Evolutionary conservation across 805 yeast species (phyloP).

Genomic region (Candida sakaeoensis): DNA sequence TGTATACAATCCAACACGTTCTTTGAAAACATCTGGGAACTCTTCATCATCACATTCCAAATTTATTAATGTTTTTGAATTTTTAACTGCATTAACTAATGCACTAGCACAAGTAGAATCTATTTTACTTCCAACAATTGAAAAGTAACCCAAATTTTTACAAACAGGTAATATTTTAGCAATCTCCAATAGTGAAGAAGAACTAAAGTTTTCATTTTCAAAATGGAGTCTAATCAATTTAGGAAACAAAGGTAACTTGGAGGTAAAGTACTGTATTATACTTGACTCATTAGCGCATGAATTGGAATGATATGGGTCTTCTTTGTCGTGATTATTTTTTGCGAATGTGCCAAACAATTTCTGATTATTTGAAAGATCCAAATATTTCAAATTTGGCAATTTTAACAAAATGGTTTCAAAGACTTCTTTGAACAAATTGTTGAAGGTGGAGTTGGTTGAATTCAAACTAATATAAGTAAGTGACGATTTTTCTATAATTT

Average conservation of each 20-base stretch:
- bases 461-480: slow-evolving; percentile 57
- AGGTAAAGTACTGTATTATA: slow-evolving; percentile 52
- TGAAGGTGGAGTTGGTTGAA: slow-evolving; percentile 55
- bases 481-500: slow-evolving; percentile 18
- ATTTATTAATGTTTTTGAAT: slow-evolving; percentile 59
- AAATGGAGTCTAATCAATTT: slow-evolving; percentile 63
- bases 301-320: background rate
- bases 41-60: slow-evolving; percentile 63
- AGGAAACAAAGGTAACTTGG: slow-evolving; percentile 66
- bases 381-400: slow-evolving; percentile 57
- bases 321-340: background rate
- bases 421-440: slow-evolving; percentile 44
- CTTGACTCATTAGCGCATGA: slow-evolving; percentile 11
- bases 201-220: slow-evolving; percentile 60
- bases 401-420: slow-evolving; percentile 49
- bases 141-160: slow-evolving; percentile 60
- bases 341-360: slow-evolving; percentile 53
- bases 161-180: slow-evolving; percentile 72
- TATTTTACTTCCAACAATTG: slow-evolving; percentile 61
- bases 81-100: slow-evolving; percentile 64
- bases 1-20: slow-evolving; percentile 72
- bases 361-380: slow-evolving; percentile 73
- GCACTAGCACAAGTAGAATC: slow-evolving; percentile 62
- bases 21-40: slow-evolving; percentile 60
- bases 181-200: slow-evolving; percentile 53